A percentile compares a stretch with the other conserved stretches of the same genome.
These are phyloP conservation scores for Alternaria sp. DNA, from an alignment of 2,329 filamentous ascomycete genomes.

Conservation along the genomic window DNA sequence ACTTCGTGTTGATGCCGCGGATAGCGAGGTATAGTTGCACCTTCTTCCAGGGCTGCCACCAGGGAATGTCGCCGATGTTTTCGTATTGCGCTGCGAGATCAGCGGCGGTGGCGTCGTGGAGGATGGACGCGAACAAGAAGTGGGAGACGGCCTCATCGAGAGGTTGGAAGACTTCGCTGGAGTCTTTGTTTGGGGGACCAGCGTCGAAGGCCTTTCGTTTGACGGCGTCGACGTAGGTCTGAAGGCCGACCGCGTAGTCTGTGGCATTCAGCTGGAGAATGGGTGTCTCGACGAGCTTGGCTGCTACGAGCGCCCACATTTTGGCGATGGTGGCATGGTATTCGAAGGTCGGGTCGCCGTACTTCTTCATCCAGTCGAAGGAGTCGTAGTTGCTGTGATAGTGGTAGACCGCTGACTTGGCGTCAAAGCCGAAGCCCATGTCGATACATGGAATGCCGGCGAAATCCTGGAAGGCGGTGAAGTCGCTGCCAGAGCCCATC, in stretches of 20 bases:
- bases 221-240: constrained; percentile 52
- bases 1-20: constrained; percentile 74
- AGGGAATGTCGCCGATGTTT: constrained; percentile 64
- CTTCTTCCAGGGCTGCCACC: constrained; percentile 78
- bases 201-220: constrained; percentile 41
- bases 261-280: constrained; percentile 56
- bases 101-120: constrained; percentile 61
- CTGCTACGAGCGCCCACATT: constrained; percentile 55
- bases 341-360: constrained; percentile 69
- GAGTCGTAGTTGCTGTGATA: constrained; percentile 88
- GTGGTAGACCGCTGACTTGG: constrained; percentile 65
- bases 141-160: constrained; percentile 58
- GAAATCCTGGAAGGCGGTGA: constrained; percentile 61
- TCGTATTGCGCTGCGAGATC: constrained; percentile 56
- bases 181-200: constrained; percentile 2
- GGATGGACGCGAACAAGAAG: constrained; percentile 56
- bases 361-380: constrained; percentile 82
- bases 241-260: constrained; percentile 54
- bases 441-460: constrained; percentile 58
- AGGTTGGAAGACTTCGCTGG: constrained; percentile 50
- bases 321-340: constrained; percentile 62
- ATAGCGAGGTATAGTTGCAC: constrained; percentile 69
- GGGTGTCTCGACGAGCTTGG: constrained; percentile 55
- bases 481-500: constrained; percentile 60
- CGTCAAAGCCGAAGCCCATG: constrained; percentile 52